Evolutionary conservation across 371 early-diverging fungal genomes (phyloP), one percentile per base, ranked within the genome.

Genomic region (Zychaea mexicana): DNA sequence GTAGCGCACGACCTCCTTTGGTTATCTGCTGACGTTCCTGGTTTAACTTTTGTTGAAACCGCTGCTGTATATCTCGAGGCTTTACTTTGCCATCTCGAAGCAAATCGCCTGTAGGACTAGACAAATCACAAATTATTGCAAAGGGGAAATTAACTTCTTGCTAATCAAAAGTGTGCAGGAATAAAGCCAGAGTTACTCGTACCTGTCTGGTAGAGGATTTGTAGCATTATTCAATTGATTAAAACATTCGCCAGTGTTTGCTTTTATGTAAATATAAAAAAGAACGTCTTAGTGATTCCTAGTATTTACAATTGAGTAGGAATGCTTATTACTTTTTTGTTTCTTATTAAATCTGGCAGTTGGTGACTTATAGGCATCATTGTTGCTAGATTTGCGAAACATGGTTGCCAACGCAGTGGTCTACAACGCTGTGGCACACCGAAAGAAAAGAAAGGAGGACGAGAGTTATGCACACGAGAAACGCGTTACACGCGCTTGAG

Each of bases 51-150:
- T 58, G 45, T 26, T 22, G 22, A 45, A 58, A 58, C 0, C 59
- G 59, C 45, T 58, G 59, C 15, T 58, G 59, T 9, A 58, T 38
- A 24, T 58, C 38, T 17, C 45, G 24, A 28, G 59, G 59, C 45
- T 45, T 39, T 27, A 27, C 27, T 27, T n/a, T 21, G n/a, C 39
- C 45, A 19, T 58, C 30, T 21, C 19, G 22, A 58, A 58, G 45
- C 10, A 36, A 45, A n/a, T 58, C 59, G 30, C 24, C 45, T 21
- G 22, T 19, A 10, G 45, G 45, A 38, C 45, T 42, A 13, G n/a
- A 15, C 28, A 21, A 32, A 30, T 54, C 31, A n/a, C n/a, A n/a
- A n/a, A n/a, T n/a, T n/a, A n/a, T n/a, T n/a, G n/a, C n/a, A n/a
- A n/a, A n/a, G n/a, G n/a, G n/a, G n/a, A n/a, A n/a, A n/a, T n/a